Evolutionary conservation across 129 eudicot species (phyloP), one percentile per base, ranked within the genome.

Genomic region (Pulicaria dysenterica): DNA sequence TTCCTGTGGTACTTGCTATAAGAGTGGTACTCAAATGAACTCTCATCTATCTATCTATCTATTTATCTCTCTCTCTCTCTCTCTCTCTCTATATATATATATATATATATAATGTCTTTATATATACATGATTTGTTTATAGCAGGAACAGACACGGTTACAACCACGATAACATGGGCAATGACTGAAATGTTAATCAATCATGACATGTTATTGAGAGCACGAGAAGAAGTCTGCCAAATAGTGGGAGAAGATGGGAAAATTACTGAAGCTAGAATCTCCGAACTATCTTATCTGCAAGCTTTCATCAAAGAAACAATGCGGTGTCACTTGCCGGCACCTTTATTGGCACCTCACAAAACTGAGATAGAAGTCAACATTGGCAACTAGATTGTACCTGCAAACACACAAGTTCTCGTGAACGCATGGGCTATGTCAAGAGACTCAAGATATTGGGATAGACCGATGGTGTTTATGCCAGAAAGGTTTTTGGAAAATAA

Each of bases 71-170:
- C n/a, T n/a, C n/a, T n/a, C n/a, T n/a, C n/a, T n/a, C n/a, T n/a
- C n/a, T n/a, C n/a, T n/a, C n/a, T n/a, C n/a, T n/a, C 31, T 24
- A 24, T 24, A 24, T 24, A 24, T 24, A 24, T 24, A 24, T 24
- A 24, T 24, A 24, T 24, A 24, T 24, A 24, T 24, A 24, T 24
- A 24, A 24, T 24, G 2, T 24, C 1, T 24, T 0, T 24, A 24
- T 24, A 24, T 5, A 45, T 70, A 19, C 46, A 84, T 85, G 88
- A 84, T 50, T 16, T 80, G 6, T 77, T 84, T 12, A 3, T 73
- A 31, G 85, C 83, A 4, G 89, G 85, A 59, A 84, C 81, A 0
- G 85, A 77, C 56, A 80, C 85, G 2, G 74, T 77, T n/a, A 58
- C 81, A n/a, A 77, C 45, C 11, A 68, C 81, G 9, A 67, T 75